Conservation (phyloP, 2,329 filamentous ascomycete species). For the Colletotrichum euphorbiae region DNA sequence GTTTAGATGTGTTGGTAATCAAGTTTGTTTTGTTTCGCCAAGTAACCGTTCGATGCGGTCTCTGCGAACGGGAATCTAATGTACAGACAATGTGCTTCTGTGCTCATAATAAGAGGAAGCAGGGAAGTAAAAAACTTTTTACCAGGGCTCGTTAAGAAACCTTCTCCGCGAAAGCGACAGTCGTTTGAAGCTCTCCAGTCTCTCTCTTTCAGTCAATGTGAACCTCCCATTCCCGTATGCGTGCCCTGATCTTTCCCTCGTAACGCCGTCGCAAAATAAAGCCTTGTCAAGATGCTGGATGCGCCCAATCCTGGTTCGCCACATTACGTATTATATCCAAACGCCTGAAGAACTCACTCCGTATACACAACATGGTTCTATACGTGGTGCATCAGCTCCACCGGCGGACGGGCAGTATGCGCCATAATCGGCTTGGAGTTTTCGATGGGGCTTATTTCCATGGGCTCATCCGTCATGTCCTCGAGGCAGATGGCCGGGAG, state of each 20-base stretch:
- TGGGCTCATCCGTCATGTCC: slow-evolving; percentile 71
- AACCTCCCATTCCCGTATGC: slow-evolving; percentile 9
- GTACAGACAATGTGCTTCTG: slow-evolving; percentile 24
- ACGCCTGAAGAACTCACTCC: slow-evolving; percentile 34
- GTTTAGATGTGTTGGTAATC: slow-evolving; percentile 3
- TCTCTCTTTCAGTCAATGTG: not conserved
- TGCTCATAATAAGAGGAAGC: not conserved
- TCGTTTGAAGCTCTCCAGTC: not conserved
- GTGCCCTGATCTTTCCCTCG: slow-evolving; percentile 18
- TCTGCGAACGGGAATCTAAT: slow-evolving; percentile 30
- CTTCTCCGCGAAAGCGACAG: slow-evolving; percentile 25
- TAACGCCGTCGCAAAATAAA: slow-evolving; percentile 34
- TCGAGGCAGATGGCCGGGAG: slow-evolving; percentile 75
- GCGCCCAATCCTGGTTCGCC: slow-evolving; percentile 9
- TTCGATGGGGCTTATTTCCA: slow-evolving; percentile 57
- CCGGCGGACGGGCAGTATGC: slow-evolving; percentile 71
- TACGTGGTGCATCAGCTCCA: slow-evolving; percentile 68
- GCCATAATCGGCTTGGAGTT: slow-evolving; percentile 62
- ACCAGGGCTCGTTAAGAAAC: slow-evolving; percentile 3
- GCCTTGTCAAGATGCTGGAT: slow-evolving; percentile 31
- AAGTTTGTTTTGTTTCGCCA: slow-evolving; percentile 30
- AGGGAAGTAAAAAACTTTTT: slow-evolving; percentile 21
- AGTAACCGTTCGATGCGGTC: slow-evolving; percentile 1
- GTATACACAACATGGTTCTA: slow-evolving; percentile 36
- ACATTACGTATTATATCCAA: slow-evolving; percentile 21